Percentiles rank a stretch among this genome's conserved stretches.
These are phyloP conservation scores for Hypoxylon rubiginosum DNA, from an alignment of 2,329 filamentous ascomycete genomes.

Conservation along the genomic window DNA sequence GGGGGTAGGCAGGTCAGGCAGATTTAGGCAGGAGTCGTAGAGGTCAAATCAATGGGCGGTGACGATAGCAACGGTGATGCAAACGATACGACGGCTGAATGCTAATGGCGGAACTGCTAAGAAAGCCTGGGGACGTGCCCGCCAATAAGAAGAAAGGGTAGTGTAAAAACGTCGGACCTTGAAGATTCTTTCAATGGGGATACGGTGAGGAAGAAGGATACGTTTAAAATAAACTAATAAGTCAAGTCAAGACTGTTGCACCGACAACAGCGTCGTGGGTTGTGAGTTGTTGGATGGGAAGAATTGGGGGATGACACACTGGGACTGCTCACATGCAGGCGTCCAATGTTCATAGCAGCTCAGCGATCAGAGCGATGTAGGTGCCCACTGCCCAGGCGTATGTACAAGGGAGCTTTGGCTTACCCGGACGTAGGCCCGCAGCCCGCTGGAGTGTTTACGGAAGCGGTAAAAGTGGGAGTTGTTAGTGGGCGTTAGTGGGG, in stretches of 20 bases:
- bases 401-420: conserved; percentile 6
- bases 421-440: conserved; percentile 35
- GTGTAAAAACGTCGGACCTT: background rate
- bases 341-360: conserved; percentile 25
- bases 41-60: conserved; percentile 41
- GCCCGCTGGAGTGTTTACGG: conserved; percentile 33
- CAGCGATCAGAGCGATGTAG: background rate
- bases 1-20: conserved; percentile 25
- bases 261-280: conserved; percentile 23
- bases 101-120: conserved; percentile 17
- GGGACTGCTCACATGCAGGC: conserved; percentile 40
- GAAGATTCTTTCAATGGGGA: conserved; percentile 19
- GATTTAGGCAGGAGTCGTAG: conserved; percentile 33
- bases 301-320: conserved; percentile 36
- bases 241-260: conserved; percentile 23
- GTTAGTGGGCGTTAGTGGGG: conserved; percentile 11
- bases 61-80: conserved; percentile 38
- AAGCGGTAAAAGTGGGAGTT: conserved; percentile 44
- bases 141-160: conserved; percentile 29
- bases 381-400: no score
- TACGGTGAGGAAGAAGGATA: conserved; percentile 24
- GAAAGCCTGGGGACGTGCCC: conserved; percentile 3
- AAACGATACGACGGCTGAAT: conserved; percentile 38
- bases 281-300: conserved; percentile 36
- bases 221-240: conserved; percentile 22